Evolutionary conservation across 2,329 filamentous ascomycete genomes (phyloP).

Genomic region (Epichloe scottii): DNA sequence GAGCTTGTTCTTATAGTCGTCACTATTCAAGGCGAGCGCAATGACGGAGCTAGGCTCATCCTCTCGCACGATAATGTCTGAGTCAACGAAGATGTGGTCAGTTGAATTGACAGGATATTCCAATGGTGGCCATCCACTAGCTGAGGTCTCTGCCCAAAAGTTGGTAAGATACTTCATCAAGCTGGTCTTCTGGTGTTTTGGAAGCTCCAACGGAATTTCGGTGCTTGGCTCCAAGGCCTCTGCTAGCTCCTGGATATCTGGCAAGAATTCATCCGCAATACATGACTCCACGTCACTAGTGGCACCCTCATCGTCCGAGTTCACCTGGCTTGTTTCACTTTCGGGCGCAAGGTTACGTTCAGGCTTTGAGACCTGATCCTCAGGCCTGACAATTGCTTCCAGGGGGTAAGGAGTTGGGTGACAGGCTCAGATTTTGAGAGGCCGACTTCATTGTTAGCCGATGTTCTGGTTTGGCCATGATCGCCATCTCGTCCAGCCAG

Average conservation of each 20-base stretch:
- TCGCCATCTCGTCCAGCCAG: slow-evolving; percentile 11
- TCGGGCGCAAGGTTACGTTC: slow-evolving; percentile 18
- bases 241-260: slow-evolving; percentile 49
- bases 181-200: slow-evolving; percentile 85
- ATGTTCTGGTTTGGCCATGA: slow-evolving; percentile 8
- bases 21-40: slow-evolving; percentile 77
- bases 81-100: slow-evolving; percentile 94
- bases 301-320: slow-evolving; percentile 55
- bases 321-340: slow-evolving; percentile 34
- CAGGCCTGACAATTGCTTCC: slow-evolving; percentile 12
- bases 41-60: slow-evolving; percentile 96
- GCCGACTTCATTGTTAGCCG: slow-evolving; percentile 9
- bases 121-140: slow-evolving; percentile 82
- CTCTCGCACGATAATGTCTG: slow-evolving; percentile 91
- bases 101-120: slow-evolving; percentile 82
- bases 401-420: slow-evolving; percentile 11
- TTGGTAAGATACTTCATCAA: slow-evolving; percentile 92
- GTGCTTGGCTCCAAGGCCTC: slow-evolving; percentile 48
- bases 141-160: slow-evolving; percentile 96
- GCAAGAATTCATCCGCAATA: slow-evolving; percentile 54
- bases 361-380: slow-evolving; percentile 14
- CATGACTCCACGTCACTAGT: slow-evolving; percentile 62
- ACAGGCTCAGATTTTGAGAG: slow-evolving; percentile 13
- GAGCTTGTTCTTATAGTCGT: slow-evolving; percentile 76
- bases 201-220: slow-evolving; percentile 59